phyloP scores from a whole-genome alignment of 2,329 filamentous ascomycete species.

The Penicillium sp. region DNA sequence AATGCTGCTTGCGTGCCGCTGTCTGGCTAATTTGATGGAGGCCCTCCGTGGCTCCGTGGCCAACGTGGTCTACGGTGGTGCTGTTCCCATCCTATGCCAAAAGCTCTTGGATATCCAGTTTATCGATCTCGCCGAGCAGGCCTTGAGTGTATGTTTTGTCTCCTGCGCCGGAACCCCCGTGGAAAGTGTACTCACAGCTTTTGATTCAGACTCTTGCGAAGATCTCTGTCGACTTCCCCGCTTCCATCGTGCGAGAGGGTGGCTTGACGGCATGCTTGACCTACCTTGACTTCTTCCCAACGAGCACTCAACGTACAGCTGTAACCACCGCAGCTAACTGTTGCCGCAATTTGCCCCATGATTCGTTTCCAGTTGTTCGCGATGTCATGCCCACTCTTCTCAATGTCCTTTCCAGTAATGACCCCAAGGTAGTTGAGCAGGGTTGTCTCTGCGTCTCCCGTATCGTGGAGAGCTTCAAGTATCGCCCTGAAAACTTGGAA shows the following conservation, averaged over 20 bases:
- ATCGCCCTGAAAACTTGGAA: conserved; percentile 80
- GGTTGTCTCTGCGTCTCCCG: conserved; percentile 91
- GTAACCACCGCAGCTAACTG: conserved; percentile 98
- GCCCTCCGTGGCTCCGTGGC: conserved; percentile 86
- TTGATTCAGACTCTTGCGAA: conserved; percentile 74
- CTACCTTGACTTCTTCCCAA: conserved; percentile 95
- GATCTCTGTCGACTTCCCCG: conserved; percentile 92
- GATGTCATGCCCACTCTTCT: conserved; percentile 96
- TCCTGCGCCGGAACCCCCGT: not conserved
- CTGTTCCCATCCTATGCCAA: conserved; percentile 87
- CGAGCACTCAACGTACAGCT: conserved; percentile 90
- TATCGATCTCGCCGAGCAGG: conserved; percentile 95
- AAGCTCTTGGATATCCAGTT: conserved; percentile 95
- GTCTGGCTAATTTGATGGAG: conserved; percentile 96
- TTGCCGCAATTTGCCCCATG: conserved; percentile 91
- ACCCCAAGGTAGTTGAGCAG: conserved; percentile 95
- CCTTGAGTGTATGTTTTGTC: conserved; percentile 61
- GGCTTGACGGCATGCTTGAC: conserved; percentile 92
- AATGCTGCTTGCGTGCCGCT: conserved; percentile 93
- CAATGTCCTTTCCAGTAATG: conserved; percentile 82
- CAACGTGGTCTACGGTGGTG: conserved; percentile 95
- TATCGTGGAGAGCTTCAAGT: conserved; percentile 95
- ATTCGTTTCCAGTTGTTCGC: conserved; percentile 83
- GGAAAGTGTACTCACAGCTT: conserved; percentile 2
- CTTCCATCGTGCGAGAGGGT: conserved; percentile 90